phyloP scores from a whole-genome alignment of 2,329 filamentous ascomycete genomes.

The Aciculosporium take region DNA sequence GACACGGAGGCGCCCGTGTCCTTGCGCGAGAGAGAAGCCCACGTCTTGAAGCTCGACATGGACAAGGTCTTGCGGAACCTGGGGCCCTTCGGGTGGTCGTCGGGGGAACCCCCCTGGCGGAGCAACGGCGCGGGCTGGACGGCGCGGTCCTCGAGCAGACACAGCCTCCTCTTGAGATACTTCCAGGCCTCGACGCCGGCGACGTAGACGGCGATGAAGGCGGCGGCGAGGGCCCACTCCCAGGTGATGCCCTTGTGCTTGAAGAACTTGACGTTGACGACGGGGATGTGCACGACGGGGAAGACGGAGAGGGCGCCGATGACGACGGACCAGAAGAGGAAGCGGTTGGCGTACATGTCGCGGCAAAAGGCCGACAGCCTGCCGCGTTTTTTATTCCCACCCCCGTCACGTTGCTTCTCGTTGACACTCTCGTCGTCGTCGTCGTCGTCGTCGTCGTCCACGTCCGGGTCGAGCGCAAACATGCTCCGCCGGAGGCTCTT shows the following conservation, averaged over 20 bases:
- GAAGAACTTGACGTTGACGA: constrained; percentile 56
- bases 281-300: constrained; percentile 58
- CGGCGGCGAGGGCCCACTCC: constrained; percentile 60
- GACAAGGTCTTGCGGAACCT: constrained; percentile 35
- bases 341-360: constrained; percentile 55
- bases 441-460: constrained; percentile 12
- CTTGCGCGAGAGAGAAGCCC: constrained; percentile 28
- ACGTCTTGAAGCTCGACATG: constrained; percentile 36
- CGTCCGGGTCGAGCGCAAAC: constrained; percentile 48
- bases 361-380: constrained; percentile 36
- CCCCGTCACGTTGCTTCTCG: too few species aligned
- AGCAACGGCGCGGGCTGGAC: constrained; percentile 27
- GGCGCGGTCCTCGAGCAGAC: constrained; percentile 36
- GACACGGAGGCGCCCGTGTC: constrained; percentile 24
- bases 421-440: background rate
- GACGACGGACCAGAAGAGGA: constrained; percentile 54
- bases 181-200: constrained; percentile 60
- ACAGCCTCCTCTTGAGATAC: constrained; percentile 44
- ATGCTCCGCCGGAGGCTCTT: constrained; percentile 58
- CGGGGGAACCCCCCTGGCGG: constrained; percentile 36
- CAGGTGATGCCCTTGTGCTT: constrained; percentile 57
- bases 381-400: too few species aligned
- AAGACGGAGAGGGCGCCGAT: constrained; percentile 48
- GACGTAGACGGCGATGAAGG: constrained; percentile 50
- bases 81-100: constrained; percentile 24